phyloP scores from a whole-genome alignment of 345 rosid species.

The Eutrema heterophyllum region DNA sequence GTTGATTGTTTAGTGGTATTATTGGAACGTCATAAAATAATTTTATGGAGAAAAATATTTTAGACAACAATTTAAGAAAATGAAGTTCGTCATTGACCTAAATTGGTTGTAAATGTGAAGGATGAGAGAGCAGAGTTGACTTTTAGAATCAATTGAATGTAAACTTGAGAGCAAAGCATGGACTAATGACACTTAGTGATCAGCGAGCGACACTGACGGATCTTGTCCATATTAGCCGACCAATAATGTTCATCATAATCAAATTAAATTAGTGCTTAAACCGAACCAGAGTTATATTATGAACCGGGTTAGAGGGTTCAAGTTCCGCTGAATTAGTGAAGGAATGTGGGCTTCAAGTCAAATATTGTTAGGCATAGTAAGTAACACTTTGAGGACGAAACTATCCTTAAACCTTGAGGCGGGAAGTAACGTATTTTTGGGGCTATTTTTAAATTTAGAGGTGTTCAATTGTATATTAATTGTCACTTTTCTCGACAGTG shows the following conservation, averaged over 20 bases:
- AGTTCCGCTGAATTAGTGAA: neutral
- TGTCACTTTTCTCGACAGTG: too few relatives aligned
- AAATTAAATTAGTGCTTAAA: neutral
- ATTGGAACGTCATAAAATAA: neutral
- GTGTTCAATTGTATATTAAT: too few relatives aligned
- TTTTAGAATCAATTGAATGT: neutral
- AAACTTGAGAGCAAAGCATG: slow-evolving; percentile 30
- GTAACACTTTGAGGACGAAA: too few relatives aligned
- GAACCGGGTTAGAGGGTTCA: neutral
- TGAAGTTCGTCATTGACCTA: neutral
- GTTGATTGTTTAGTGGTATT: neutral
- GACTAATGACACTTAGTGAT: neutral
- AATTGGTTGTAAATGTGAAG: slow-evolving; percentile 4
- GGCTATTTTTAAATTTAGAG: too few relatives aligned
- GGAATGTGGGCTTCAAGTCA: neutral
- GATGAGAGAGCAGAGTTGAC: slow-evolving; percentile 23
- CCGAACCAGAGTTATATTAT: neutral
- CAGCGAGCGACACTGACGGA: slow-evolving; percentile 21
- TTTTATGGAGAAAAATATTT: neutral
- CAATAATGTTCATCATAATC: neutral
- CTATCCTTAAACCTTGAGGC: too few relatives aligned
- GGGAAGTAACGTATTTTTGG: too few relatives aligned
- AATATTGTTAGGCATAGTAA: neutral
- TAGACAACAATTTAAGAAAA: neutral
- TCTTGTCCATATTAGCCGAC: slow-evolving; percentile 23